A percentile compares a stretch with the other conserved stretches of the same genome.
Conservation (phyloP, 805 yeast species). For the Saccharomycopsis lassenensis region DNA sequence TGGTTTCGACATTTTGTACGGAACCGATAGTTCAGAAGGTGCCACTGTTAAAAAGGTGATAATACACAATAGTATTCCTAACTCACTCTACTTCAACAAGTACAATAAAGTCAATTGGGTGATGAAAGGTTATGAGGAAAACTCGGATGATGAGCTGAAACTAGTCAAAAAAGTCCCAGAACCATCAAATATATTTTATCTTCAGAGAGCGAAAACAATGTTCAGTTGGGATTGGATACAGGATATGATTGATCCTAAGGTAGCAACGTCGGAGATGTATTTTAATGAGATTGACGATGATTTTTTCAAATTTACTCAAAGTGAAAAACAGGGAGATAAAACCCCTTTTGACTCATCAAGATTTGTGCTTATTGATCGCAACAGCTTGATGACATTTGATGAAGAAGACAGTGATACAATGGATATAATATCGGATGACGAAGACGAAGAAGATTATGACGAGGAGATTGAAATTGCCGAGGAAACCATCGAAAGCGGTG, state of each 20-base stretch:
- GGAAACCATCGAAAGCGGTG: slow-evolving; percentile 79
- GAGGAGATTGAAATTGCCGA: slow-evolving; percentile 82
- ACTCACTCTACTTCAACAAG: slow-evolving; percentile 9
- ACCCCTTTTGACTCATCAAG: slow-evolving; percentile 8
- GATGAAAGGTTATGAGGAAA: slow-evolving; percentile 12
- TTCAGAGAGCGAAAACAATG: background rate
- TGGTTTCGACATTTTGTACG: slow-evolving; percentile 16
- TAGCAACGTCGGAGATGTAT: slow-evolving; percentile 16
- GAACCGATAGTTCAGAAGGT: slow-evolving; percentile 7
- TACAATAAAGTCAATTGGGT: slow-evolving; percentile 16
- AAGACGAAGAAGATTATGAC: background rate
- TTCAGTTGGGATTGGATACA: slow-evolving; percentile 7
- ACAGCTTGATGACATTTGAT: slow-evolving; percentile 3
- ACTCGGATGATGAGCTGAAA: background rate
- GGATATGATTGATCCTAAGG: background rate
- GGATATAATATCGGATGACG: slow-evolving; percentile 5
- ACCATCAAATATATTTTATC: slow-evolving; percentile 5
- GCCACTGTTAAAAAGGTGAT: slow-evolving; percentile 13
- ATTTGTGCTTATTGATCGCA: slow-evolving; percentile 13
- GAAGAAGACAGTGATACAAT: slow-evolving; percentile 8
- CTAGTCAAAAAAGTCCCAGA: background rate
- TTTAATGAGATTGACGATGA: slow-evolving; percentile 7
- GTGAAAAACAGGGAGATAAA: too few relatives aligned
- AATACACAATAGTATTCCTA: slow-evolving; percentile 15
- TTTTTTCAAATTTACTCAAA: slow-evolving; percentile 1